phyloP scores from a whole-genome alignment of 106 monocot genomes.

The Xerophyta viscosa region DNA sequence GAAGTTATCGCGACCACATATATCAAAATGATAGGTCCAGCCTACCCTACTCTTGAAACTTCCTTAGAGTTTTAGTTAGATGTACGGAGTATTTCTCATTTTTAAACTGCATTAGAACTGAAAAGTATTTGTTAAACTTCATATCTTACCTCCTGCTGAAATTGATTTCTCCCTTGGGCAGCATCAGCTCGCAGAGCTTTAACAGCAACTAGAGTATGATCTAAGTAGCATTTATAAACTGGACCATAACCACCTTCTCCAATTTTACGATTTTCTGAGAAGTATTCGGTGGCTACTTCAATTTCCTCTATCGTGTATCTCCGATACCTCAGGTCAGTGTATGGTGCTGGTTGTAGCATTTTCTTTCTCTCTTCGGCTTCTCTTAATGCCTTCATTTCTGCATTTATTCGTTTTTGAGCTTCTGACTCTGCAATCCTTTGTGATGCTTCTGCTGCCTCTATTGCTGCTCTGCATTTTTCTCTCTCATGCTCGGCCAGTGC shows the following conservation, averaged over 20 bases:
- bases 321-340: constrained; percentile 37
- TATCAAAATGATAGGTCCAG: too few species aligned
- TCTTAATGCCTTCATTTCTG: constrained; percentile 41
- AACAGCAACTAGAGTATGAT: constrained; percentile 35
- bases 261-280: constrained; percentile 30
- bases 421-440: constrained; percentile 57
- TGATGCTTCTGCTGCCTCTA: constrained; percentile 51
- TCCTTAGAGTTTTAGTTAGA: too few species aligned
- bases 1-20: too few species aligned
- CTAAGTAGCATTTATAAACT: constrained; percentile 27
- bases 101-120: too few species aligned
- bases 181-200: constrained; percentile 37
- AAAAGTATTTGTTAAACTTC: too few species aligned
- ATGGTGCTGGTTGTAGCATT: constrained; percentile 5
- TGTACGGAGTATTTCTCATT: too few species aligned
- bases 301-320: constrained; percentile 64
- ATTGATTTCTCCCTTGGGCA: constrained; percentile 38
- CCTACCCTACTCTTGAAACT: too few species aligned
- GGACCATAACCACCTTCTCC: constrained; percentile 65
- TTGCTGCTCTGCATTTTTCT: constrained; percentile 48
- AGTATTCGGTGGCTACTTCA: constrained; percentile 43
- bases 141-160: constrained; percentile 36
- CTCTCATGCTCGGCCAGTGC: constrained; percentile 51
- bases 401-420: constrained; percentile 44
- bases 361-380: constrained; percentile 52